Percentiles rank a stretch among this genome's conserved stretches.
Conservation (phyloP, 805 yeast species). For the Torulaspora maleeae region DNA sequence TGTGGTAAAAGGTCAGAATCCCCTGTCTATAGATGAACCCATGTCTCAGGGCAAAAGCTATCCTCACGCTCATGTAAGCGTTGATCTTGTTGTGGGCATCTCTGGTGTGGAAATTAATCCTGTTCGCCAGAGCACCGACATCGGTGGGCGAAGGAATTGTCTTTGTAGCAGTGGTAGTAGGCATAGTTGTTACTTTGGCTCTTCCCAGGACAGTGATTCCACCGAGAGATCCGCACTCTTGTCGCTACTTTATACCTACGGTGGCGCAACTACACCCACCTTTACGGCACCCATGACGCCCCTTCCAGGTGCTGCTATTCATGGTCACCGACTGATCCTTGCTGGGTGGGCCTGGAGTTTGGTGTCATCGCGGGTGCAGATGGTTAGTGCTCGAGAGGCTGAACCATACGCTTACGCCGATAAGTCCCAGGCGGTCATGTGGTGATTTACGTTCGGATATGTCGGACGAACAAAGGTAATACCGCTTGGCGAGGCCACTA, state of each 20-base stretch:
- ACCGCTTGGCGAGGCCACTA: background rate
- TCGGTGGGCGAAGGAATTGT: slow-evolving; percentile 75
- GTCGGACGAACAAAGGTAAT: background rate
- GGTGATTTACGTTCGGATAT: slow-evolving; percentile 3
- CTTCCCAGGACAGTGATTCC: background rate
- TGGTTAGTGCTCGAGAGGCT: background rate
- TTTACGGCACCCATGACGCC: background rate
- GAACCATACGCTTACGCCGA: slow-evolving; percentile 9
- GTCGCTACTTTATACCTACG: background rate
- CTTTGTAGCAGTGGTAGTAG: slow-evolving; percentile 9
- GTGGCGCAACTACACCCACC: background rate
- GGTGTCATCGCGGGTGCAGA: slow-evolving; percentile 1
- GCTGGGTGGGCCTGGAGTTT: background rate
- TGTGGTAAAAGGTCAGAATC: slow-evolving; percentile 64
- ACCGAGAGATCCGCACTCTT: background rate
- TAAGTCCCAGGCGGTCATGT: slow-evolving; percentile 17
- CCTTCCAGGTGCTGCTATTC: background rate
- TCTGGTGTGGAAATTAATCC: slow-evolving; percentile 69
- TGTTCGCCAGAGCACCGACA: slow-evolving; percentile 75
- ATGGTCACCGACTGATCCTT: background rate
- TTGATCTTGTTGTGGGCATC: slow-evolving; percentile 63
- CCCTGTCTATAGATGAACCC: slow-evolving; percentile 77
- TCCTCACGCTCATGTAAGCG: slow-evolving; percentile 60
- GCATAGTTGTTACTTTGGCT: slow-evolving; percentile 1
- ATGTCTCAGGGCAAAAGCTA: slow-evolving; percentile 73